Evolutionary conservation across 1,139 yeast genomes (phyloP).

Genomic region (Hyphopichia buzzinii): DNA sequence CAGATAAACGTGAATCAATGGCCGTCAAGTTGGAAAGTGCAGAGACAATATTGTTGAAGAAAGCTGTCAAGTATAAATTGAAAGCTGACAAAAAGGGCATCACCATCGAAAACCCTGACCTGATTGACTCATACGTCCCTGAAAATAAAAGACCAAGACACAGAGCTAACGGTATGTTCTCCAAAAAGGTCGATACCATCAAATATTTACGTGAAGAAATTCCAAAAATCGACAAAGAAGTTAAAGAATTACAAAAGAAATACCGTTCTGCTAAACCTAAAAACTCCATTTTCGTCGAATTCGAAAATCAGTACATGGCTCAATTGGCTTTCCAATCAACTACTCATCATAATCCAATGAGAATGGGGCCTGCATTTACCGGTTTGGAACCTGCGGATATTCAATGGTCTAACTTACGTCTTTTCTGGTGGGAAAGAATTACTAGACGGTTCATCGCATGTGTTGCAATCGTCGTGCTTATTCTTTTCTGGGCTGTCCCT

Average conservation of each 20-base stretch:
- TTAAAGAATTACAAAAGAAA: conserved; percentile 48
- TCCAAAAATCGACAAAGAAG: conserved; percentile 54
- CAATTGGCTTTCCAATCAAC: conserved; percentile 67
- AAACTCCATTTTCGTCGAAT: conserved; percentile 67
- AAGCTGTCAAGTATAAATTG: conserved; percentile 58
- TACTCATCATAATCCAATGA: conserved; percentile 52
- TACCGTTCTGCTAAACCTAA: conserved; percentile 44
- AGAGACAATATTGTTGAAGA: conserved; percentile 56
- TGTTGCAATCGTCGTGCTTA: conserved; percentile 55
- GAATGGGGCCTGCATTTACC: conserved; percentile 48
- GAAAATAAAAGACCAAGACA: conserved; percentile 75
- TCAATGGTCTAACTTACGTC: conserved; percentile 66
- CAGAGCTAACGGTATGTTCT: conserved; percentile 53
- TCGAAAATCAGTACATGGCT: conserved; percentile 66
- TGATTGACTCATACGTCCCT: conserved; percentile 66
- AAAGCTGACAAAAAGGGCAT: conserved; percentile 65
- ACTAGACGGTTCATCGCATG: conserved; percentile 57
- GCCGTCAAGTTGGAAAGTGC: conserved; percentile 69
- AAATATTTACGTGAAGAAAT: conserved; percentile 55
- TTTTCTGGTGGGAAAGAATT: conserved; percentile 82
- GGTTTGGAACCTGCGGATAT: conserved; percentile 64
- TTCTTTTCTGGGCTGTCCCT: conserved; percentile 83
- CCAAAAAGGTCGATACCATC: conserved; percentile 59
- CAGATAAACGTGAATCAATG: conserved; percentile 60
- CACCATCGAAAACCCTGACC: conserved; percentile 45